phyloP scores from a whole-genome alignment of 2,329 filamentous ascomycete genomes.

The Emmonsia crescens region DNA sequence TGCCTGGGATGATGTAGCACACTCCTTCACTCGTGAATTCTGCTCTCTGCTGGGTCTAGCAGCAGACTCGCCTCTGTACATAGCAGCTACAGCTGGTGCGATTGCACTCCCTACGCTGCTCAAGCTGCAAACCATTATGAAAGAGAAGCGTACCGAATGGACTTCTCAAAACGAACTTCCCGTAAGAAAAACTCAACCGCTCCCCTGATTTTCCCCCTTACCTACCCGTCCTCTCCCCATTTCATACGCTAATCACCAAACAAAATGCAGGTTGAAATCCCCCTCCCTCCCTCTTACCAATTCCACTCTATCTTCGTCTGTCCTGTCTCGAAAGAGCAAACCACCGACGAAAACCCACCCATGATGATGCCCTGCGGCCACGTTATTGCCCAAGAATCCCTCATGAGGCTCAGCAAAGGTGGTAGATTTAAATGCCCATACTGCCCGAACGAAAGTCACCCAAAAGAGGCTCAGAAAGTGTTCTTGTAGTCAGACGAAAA shows the following conservation, averaged over 20 bases:
- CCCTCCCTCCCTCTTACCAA: conserved; percentile 51
- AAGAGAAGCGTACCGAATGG: conserved; percentile 86
- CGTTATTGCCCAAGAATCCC: conserved; percentile 75
- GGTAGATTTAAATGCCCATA: conserved; percentile 90
- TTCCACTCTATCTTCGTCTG: conserved; percentile 98
- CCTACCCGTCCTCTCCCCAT: conserved; percentile 5
- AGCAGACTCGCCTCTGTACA: conserved; percentile 83
- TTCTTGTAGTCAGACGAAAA: conserved; percentile 41
- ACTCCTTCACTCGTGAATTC: conserved; percentile 89
- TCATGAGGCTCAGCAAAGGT: conserved; percentile 69
- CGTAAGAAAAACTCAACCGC: conserved; percentile 45
- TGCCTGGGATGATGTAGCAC: conserved; percentile 71
- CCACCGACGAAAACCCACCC: conserved; percentile 81
- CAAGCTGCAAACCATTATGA: conserved; percentile 80
- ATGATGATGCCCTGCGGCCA: conserved; percentile 97
- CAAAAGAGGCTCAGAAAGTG: conserved; percentile 65
- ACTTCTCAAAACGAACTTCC: conserved; percentile 83
- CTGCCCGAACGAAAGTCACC: conserved; percentile 72
- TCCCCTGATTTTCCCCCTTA: conserved; percentile 41
- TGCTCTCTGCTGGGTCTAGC: conserved; percentile 83
- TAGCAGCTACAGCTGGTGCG: conserved; percentile 82
- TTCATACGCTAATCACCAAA: background rate
- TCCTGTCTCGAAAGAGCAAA: conserved; percentile 92
- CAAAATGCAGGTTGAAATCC: conserved; percentile 47
- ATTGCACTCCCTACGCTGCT: conserved; percentile 82